Evolutionary conservation across 2,329 filamentous ascomycete genomes (phyloP).

Genomic region (Aspergillus sp.): DNA sequence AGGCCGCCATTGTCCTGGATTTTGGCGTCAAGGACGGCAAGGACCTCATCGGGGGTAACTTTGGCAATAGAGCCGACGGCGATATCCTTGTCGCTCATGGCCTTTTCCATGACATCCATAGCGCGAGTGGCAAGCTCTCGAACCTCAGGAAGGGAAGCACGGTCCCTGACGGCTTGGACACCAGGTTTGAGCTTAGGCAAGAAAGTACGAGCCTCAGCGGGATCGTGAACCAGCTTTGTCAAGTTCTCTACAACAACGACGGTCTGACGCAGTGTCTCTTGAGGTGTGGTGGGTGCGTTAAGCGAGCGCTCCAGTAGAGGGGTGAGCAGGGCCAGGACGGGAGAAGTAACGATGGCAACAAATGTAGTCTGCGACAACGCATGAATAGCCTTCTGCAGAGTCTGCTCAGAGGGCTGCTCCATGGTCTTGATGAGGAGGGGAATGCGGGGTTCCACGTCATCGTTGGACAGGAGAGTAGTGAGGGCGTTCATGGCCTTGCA

Average conservation of each 20-base stretch:
- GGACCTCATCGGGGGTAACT: conserved; percentile 67
- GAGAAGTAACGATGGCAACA: conserved; percentile 91
- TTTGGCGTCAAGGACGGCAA: conserved; percentile 71
- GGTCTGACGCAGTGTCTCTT: conserved; percentile 93
- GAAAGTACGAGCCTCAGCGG: conserved; percentile 91
- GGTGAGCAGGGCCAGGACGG: conserved; percentile 89
- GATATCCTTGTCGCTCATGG: conserved; percentile 72
- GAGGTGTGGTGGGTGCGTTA: conserved; percentile 84
- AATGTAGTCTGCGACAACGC: conserved; percentile 98
- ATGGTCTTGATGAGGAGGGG: conserved; percentile 91
- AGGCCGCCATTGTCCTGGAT: conserved; percentile 69
- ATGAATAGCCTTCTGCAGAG: conserved; percentile 92
- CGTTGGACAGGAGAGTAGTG: conserved; percentile 88
- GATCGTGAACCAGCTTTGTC: conserved; percentile 95
- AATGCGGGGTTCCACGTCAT: conserved; percentile 90
- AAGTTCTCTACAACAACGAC: conserved; percentile 97
- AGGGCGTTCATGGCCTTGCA: conserved; percentile 87
- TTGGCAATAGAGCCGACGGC: conserved; percentile 60
- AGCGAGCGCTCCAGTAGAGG: conserved; percentile 91
- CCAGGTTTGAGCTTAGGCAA: conserved; percentile 91
- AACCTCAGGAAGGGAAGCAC: conserved; percentile 91
- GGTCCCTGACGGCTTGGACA: conserved; percentile 82
- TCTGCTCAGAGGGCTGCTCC: conserved; percentile 86
- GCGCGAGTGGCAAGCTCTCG: conserved; percentile 84
- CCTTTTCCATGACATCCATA: conserved; percentile 83